Base-by-base conservation (phyloP, 2,329 filamentous ascomycete genomes). In the Scedosporium apiospermum region DNA sequence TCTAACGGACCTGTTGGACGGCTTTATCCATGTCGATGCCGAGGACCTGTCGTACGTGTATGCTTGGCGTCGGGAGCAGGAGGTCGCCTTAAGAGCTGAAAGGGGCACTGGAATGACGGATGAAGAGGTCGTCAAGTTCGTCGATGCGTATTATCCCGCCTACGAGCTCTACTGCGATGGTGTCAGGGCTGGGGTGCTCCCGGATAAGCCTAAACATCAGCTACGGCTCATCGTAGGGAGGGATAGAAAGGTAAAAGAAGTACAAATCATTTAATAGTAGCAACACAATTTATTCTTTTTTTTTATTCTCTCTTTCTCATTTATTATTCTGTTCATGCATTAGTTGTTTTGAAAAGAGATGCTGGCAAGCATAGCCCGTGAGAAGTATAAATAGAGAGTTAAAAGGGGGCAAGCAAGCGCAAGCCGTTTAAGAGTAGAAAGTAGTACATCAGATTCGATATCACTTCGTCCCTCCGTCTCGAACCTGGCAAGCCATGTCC, bases 41-140 rank as follows among this genome's bases (percentile, higher is more conserved):
- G 82, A 89, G 67, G 79, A 95, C 67, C 80, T 85, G 4, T 78
- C 80, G 60, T 93, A 86, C 70, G 93, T 96, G 61, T 96, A 96
- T 69, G 83, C 82, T 65, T 96, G 93, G 93, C 85, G 92, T 14
- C 77, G 87, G 67, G 80, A 96, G 75, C 91, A 96, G 75, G 92
- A 96, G 75, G 82, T 82, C 58, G 82, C 82, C 64, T 78, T 96
- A 68, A 83, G 89, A 26, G 77, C 77, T 6, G 75, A 80, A 23
- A 88, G 83, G 66, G 91, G 89, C 7, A 82, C 80, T 0, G 92
- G 91, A 34, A 96, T 96, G 93, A 88, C 85, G 1, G 87, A 90
- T 67, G 88, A 91, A 63, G 83, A 93, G 72, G 90, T 96, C 53
- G 79, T 85, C 63, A 78, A 81, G 57, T 96, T 96, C 72, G 89